Percentiles rank a stretch among this genome's conserved stretches.
phyloP scores from a whole-genome alignment of 1,284 basidiomycete species.

The Rhodotorula sp. region DNA sequence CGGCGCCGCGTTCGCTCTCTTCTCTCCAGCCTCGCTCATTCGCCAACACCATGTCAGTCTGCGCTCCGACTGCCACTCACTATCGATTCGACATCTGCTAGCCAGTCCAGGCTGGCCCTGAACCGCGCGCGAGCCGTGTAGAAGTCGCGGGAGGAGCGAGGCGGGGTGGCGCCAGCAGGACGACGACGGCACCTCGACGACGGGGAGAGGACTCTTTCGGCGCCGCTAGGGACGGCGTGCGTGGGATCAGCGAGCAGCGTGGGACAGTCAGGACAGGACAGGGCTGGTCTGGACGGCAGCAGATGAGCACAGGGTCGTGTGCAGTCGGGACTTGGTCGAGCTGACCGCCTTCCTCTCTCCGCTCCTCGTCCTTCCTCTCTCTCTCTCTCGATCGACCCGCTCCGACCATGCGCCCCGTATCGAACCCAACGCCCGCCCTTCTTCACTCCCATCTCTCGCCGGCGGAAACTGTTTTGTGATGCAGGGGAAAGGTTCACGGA shows the following conservation, averaged over 20 bases:
- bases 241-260: background rate
- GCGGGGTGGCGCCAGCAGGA: too few species aligned
- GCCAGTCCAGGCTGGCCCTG: background rate
- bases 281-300: background rate
- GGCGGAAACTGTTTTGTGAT: background rate
- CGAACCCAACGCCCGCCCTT: background rate
- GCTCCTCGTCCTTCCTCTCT: background rate
- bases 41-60: slow-evolving; percentile 28
- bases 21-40: slow-evolving; percentile 14
- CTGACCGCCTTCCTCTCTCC: slow-evolving; percentile 6
- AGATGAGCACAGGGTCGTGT: slow-evolving; percentile 11
- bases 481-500: slow-evolving; percentile 82
- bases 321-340: background rate
- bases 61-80: background rate
- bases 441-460: background rate
- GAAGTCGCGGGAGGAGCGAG: background rate
- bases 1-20: background rate
- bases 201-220: background rate
- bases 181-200: too few species aligned
- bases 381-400: background rate
- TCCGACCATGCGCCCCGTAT: background rate
- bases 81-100: too few species aligned
- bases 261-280: background rate
- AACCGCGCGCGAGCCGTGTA: background rate
- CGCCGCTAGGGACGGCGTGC: background rate